phyloP scores from a whole-genome alignment of 805 yeast species.

The Jamesozyma hellenica region DNA sequence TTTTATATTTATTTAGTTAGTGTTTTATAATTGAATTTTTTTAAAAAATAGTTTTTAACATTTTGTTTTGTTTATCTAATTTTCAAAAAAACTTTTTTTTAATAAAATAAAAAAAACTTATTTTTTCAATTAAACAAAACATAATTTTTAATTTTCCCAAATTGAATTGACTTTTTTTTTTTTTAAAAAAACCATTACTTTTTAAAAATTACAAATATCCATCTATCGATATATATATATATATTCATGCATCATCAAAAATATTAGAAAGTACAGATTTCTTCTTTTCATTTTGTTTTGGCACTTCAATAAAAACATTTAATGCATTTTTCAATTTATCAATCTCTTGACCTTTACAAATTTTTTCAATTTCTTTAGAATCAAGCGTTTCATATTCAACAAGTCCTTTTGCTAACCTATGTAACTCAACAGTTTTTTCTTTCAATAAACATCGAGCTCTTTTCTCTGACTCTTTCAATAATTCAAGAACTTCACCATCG shows the following conservation, averaged over 20 bases:
- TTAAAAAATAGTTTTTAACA: no score
- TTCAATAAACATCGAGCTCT: constrained; percentile 63
- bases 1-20: no score
- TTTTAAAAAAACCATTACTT: background rate
- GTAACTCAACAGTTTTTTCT: constrained; percentile 58
- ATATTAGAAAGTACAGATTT: background rate
- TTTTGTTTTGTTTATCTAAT: no score
- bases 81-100: no score
- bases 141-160: no score
- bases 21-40: no score
- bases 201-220: background rate
- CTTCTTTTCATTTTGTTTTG: background rate
- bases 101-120: no score
- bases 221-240: background rate
- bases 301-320: background rate
- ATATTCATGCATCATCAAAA: background rate
- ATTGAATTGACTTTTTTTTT: no score
- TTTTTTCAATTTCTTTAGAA: constrained; percentile 77
- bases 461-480: constrained; percentile 64
- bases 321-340: constrained; percentile 30
- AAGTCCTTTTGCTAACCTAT: constrained; percentile 82
- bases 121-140: no score
- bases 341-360: constrained; percentile 70
- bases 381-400: constrained; percentile 91
- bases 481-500: constrained; percentile 77